phyloP scores from a whole-genome alignment of 2,329 filamentous ascomycete genomes.

The Nemania abortiva region DNA sequence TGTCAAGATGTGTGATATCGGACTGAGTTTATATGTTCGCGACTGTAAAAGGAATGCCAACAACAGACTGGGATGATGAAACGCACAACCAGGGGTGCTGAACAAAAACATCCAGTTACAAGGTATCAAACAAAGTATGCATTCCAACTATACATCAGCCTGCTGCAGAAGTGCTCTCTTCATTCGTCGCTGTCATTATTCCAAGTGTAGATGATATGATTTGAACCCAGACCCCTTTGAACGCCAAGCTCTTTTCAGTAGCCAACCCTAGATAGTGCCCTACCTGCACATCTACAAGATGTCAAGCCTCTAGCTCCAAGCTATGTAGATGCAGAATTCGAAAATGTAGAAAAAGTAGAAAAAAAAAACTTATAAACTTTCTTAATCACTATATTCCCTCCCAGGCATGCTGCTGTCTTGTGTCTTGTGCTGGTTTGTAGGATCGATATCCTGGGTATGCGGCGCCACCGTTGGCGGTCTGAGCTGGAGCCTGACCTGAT shows the following conservation, averaged over 20 bases:
- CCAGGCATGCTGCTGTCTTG: constrained; percentile 30
- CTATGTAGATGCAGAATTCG: constrained; percentile 17
- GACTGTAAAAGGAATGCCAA: background rate
- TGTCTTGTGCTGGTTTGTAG: constrained; percentile 36
- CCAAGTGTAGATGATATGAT: constrained; percentile 22
- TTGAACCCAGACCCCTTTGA: constrained; percentile 15
- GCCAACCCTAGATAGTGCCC: constrained; percentile 23
- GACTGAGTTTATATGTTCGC: background rate
- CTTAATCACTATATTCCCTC: constrained; percentile 22
- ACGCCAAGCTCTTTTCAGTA: constrained; percentile 31
- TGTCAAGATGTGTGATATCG: background rate
- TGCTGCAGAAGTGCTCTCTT: constrained; percentile 30
- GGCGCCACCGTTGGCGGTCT: constrained; percentile 23
- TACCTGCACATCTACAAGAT: constrained; percentile 19
- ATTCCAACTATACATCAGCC: constrained; percentile 32
- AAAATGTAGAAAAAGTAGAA: background rate
- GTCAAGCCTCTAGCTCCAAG: constrained; percentile 13
- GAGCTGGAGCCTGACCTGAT: constrained; percentile 24
- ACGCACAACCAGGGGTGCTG: background rate
- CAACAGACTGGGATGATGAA: background rate
- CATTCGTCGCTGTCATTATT: constrained; percentile 32
- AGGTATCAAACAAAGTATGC: constrained; percentile 35
- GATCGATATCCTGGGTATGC: constrained; percentile 40
- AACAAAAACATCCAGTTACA: constrained; percentile 22
- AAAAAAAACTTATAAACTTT: background rate